Evolutionary conservation across 805 yeast genomes (phyloP), one percentile per base, ranked within the genome.

Genomic region (Pichia deserticola): DNA sequence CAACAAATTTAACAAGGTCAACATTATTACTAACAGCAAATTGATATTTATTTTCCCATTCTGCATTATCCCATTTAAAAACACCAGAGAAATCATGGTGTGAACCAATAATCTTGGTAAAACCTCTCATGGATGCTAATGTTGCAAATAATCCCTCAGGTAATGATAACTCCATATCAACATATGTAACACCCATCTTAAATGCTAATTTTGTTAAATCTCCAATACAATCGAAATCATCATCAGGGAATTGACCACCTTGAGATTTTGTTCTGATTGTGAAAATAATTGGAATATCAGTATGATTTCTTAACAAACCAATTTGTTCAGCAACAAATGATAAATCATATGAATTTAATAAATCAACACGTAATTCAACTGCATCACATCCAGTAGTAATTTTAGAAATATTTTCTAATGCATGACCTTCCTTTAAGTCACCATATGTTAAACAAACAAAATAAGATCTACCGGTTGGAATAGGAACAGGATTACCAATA

Each of bases 1-100:
- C 96, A 40, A 90, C 95, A 63, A 90, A 82, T 67, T 89, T 90
- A 45, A 88, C 77, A 42, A 87, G 64, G 57, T 89, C 97, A 35
- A 80, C 84, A 50, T 81, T 80, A 45, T 84, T 62, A 7, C 78
- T 67, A 37, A 75, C 66, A 0, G 92, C 97, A 54, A 79, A 79
- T 53, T 77, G 76, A 62, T 82, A 88, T 62, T 79, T 79, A 56
- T 75, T 75, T 59, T 79, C 82, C 95, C 96, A 90, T 60, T 81
- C 89, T 13, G 79, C 72, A 53, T 77, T 69, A 48, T 67, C 68
- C 96, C 95, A 89, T 49, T 73, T 70, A 66, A 73, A 73, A 7
- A 63, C 59, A 29, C 86, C 95, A 11, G 72, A 62, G 50, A 82
- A 77, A 62, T 88, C 95, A 60, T 87, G 95, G 58, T 84, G 86